Percentiles rank a stretch among this genome's conserved stretches.
Conservation (phyloP, 2,329 filamentous ascomycete genomes). For the Xylariaceae sp. region DNA sequence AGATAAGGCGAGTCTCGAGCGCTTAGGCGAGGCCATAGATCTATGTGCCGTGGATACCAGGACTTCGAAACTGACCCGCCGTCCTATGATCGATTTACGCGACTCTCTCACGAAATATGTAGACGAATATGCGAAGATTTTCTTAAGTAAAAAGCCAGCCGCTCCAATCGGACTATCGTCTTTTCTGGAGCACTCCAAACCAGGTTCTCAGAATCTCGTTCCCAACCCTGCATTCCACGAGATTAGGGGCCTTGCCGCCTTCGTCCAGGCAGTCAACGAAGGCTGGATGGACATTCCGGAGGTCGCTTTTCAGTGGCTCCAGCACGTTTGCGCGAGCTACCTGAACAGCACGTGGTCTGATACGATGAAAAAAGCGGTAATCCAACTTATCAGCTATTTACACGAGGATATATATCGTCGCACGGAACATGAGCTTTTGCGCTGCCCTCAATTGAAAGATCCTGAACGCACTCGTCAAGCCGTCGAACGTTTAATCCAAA, state of each 20-base stretch:
- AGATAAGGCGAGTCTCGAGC: conserved; percentile 42
- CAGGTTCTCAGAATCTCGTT: conserved; percentile 45
- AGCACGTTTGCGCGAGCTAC: conserved; percentile 47
- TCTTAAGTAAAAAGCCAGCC: conserved; percentile 50
- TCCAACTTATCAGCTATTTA: conserved; percentile 50
- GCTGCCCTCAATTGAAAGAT: conserved; percentile 17
- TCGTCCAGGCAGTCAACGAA: conserved; percentile 45
- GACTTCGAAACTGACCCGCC: conserved; percentile 42
- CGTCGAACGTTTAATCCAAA: conserved; percentile 46
- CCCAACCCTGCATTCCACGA: conserved; percentile 49
- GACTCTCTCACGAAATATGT: conserved; percentile 46
- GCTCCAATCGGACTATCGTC: conserved; percentile 51
- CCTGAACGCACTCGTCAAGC: conserved; percentile 24
- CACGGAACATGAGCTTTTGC: conserved; percentile 39
- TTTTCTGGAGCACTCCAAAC: conserved; percentile 59
- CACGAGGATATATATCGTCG: conserved; percentile 49
- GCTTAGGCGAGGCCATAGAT: conserved; percentile 47
- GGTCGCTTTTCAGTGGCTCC: conserved; percentile 54
- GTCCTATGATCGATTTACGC: conserved; percentile 46
- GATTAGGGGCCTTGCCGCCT: conserved; percentile 45
- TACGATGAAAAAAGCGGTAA: conserved; percentile 49
- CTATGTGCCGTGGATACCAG: conserved; percentile 48
- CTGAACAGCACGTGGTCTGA: conserved; percentile 53
- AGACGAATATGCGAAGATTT: conserved; percentile 48
- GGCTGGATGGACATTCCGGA: conserved; percentile 53